These are phyloP conservation scores for Melanogaster broomeanus DNA, from an alignment of 768 basidiomycete species.

Conservation along the genomic window DNA sequence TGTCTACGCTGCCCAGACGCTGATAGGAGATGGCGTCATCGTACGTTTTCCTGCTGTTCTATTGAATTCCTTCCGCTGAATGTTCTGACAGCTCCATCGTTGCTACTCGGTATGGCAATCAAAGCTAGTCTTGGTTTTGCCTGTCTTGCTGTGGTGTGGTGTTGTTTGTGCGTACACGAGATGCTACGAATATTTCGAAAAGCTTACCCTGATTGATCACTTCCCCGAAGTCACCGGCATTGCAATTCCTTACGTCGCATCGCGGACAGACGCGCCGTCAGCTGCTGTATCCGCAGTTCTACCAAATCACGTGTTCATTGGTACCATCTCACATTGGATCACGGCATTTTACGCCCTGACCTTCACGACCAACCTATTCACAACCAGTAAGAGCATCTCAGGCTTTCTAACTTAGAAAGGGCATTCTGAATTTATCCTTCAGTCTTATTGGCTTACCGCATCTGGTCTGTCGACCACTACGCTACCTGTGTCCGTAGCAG, in stretches of 20 bases:
- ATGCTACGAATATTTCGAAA: no score
- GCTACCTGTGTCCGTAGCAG: slow-evolving; percentile 14
- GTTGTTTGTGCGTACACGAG: slow-evolving; percentile 12
- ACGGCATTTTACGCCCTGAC: slow-evolving; percentile 33
- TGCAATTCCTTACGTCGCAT: no score
- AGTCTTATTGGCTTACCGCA: slow-evolving; percentile 27
- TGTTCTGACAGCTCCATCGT: slow-evolving; percentile 1
- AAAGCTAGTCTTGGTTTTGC: slow-evolving; percentile 17
- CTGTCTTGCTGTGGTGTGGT: slow-evolving; percentile 20
- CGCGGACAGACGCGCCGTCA: no score
- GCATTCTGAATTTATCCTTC: neutral
- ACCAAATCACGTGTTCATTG: slow-evolving; percentile 29
- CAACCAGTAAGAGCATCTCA: slow-evolving; percentile 25
- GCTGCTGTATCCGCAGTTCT: no score
- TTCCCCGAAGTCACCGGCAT: slow-evolving; percentile 14
- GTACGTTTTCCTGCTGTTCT: slow-evolving; percentile 4
- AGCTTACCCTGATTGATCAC: no score
- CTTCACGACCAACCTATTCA: slow-evolving; percentile 30
- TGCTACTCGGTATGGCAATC: slow-evolving; percentile 28
- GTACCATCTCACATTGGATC: slow-evolving; percentile 29
- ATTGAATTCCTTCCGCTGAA: neutral
- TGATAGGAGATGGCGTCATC: slow-evolving; percentile 19
- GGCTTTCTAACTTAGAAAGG: no score
- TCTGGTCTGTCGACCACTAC: slow-evolving; percentile 26
- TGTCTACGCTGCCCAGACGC: slow-evolving; percentile 8